Conservation (phyloP, 192 early-diverging fungal genomes). For the Backusella westeae region DNA sequence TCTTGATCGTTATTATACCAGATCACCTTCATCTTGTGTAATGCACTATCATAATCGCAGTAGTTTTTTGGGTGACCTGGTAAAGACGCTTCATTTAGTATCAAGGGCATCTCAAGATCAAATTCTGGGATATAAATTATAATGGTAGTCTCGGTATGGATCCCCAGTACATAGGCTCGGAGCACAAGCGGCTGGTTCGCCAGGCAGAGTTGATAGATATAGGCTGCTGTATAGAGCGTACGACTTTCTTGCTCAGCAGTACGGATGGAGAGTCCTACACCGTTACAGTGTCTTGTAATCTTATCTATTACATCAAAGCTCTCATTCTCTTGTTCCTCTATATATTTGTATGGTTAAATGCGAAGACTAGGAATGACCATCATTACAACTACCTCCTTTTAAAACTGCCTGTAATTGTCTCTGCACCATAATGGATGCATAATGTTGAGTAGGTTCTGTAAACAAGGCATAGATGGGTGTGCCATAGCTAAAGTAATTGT, state of each 20-base stretch:
- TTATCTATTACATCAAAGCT: constrained; percentile 5
- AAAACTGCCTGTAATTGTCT: not conserved
- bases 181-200: not conserved
- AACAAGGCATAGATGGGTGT: constrained; percentile 5
- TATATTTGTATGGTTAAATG: not conserved
- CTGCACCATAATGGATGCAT: constrained; percentile 5
- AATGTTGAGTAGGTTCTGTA: not conserved
- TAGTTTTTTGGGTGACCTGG: not conserved
- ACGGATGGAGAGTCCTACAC: not conserved
- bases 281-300: constrained; percentile 2
- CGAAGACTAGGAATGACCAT: too few species aligned
- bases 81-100: not conserved
- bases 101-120: constrained; percentile 2
- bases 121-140: constrained; percentile 4
- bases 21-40: not conserved
- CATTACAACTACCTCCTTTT: not conserved
- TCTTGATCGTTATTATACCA: not conserved
- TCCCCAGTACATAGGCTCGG: not conserved
- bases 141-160: not conserved
- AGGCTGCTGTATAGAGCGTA: constrained; percentile 1
- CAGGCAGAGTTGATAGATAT: not conserved
- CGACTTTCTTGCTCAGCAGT: constrained; percentile 1
- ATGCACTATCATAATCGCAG: not conserved
- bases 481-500: constrained; percentile 11
- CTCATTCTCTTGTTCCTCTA: not conserved